Percentiles rank a stretch among this genome's conserved stretches.
phyloP scores from a whole-genome alignment of 169 alveolate genomes.

The Cryptosporidium tyzzeri region DNA sequence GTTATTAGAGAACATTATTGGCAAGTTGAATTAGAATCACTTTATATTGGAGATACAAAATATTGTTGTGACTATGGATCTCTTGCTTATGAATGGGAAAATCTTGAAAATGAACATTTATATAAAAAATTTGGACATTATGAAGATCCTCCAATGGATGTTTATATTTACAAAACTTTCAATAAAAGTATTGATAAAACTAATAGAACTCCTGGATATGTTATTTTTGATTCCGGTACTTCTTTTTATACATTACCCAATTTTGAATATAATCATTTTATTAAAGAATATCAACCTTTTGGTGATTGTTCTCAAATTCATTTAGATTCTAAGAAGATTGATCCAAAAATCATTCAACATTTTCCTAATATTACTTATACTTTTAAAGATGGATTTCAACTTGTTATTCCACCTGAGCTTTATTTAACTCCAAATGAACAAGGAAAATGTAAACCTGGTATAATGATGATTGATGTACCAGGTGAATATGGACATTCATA shows the following conservation, averaged over 20 bases:
- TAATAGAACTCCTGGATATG: conserved; percentile 78
- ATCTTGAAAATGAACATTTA: conserved; percentile 42
- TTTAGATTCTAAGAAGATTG: conserved; percentile 30
- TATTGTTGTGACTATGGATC: conserved; percentile 86
- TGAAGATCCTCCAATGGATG: conserved; percentile 61
- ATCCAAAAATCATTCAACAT: conserved; percentile 58
- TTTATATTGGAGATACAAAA: conserved; percentile 86
- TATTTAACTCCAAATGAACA: conserved; percentile 78
- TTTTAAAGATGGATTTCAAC: conserved; percentile 51
- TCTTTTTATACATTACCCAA: conserved; percentile 89
- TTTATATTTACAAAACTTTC: conserved; percentile 14
- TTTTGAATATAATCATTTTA: conserved; percentile 80
- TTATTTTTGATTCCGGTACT: conserved; percentile 90
- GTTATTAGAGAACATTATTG: conserved; percentile 90
- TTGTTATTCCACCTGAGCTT: conserved; percentile 73
- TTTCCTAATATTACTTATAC: conserved; percentile 82
- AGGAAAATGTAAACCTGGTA: conserved; percentile 86
- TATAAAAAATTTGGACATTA: conserved; percentile 42
- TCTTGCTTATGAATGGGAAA: conserved; percentile 73
- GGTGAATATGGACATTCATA: conserved; percentile 89
- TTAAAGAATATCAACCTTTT: conserved; percentile 80
- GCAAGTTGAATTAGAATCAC: conserved; percentile 88
- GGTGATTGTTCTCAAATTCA: conserved; percentile 74
- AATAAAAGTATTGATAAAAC: conserved; percentile 31
- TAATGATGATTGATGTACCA: conserved; percentile 90